Evolutionary conservation across 139 green algal species (phyloP), one percentile per base, ranked within the genome.

Genomic region (Coccomyxa sp.): DNA sequence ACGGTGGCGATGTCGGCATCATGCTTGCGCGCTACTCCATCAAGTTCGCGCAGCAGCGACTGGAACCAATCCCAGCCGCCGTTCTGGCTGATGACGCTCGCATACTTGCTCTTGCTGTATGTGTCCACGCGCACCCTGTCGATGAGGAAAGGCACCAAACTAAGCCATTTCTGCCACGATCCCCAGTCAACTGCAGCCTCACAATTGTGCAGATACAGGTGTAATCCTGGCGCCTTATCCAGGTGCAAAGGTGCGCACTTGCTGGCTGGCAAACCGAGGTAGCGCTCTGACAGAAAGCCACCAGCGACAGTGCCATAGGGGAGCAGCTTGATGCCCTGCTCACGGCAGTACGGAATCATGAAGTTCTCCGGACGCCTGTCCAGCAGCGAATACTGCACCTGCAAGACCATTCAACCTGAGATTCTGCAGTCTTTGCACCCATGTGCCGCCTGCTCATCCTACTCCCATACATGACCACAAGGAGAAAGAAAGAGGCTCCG

Each of bases 321-420:
- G 84, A 97, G 85, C 82, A 98, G 82, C 76, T 80, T 74, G 78
- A 97, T 94, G 79, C 83, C 86, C 58, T 92, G 82, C 11, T 87
- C 77, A 18, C 58, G 23, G 88, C 93, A 97, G 83, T 90, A 96
- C 10, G 85, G 67, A 7, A 83, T 84, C 91, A 96, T 96, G 84
- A 81, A 88, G 82, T 93, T 92, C 58, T 93, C 89, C 1, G 91
- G 90, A 10, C 94, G 88, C 30, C 88, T 86, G 88, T 98, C 95
- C 30, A 98, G 86, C 82, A 98, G 88, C n/a, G 88, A 94, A 83
- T 96, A 98, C 77, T 98, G 94, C 60, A 97, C 88, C 89, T 96
- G 93, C 63, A 79, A 75, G 66, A 4, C 66, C 66, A 75, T 75
- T 28, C 66, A 4, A 23, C 66, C 25, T n/a, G n/a, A n/a, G n/a